phyloP scores from a whole-genome alignment of 2,329 filamentous ascomycete genomes.

The Aaosphaeria pasadenensis region DNA sequence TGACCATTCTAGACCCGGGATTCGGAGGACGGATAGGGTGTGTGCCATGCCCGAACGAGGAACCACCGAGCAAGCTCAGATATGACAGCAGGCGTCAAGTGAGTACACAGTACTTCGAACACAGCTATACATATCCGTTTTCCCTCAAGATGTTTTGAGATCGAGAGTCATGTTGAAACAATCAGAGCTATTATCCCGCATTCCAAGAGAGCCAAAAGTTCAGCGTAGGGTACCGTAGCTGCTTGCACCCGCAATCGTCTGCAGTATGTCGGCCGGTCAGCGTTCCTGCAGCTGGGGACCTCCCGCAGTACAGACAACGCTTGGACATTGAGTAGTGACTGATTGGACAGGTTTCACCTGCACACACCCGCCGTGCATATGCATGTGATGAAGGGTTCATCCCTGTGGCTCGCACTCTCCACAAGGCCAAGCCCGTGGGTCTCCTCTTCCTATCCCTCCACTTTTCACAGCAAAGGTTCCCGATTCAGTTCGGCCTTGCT shows the following conservation, averaged over 20 bases:
- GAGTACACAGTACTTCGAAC: no score
- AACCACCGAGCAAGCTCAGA: no score
- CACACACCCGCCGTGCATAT: conserved; percentile 38
- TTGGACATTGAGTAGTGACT: conserved; percentile 9
- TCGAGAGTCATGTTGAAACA: no score
- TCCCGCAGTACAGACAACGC: conserved; percentile 27
- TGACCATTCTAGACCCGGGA: conserved; percentile 30
- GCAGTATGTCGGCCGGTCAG: conserved; percentile 16
- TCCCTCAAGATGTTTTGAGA: no score
- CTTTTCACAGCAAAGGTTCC: no score
- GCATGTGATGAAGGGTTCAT: conserved; percentile 32
- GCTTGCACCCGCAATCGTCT: conserved; percentile 11
- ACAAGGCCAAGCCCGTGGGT: conserved; percentile 11
- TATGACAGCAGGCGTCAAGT: no score
- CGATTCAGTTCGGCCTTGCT: no score
- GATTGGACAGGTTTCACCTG: conserved; percentile 31
- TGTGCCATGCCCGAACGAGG: conserved; percentile 6
- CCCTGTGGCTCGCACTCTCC: conserved; percentile 17
- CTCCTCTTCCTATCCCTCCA: conserved; percentile 2
- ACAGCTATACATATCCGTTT: no score
- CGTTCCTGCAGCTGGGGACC: conserved; percentile 38
- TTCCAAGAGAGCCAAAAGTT: no score
- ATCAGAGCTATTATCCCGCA: no score
- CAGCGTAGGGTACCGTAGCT: no score
- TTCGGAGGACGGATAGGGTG: conserved; percentile 15